These are phyloP conservation scores for Chaetomium olivaceum DNA, from an alignment of 2,329 filamentous ascomycete genomes.

Conservation along the genomic window DNA sequence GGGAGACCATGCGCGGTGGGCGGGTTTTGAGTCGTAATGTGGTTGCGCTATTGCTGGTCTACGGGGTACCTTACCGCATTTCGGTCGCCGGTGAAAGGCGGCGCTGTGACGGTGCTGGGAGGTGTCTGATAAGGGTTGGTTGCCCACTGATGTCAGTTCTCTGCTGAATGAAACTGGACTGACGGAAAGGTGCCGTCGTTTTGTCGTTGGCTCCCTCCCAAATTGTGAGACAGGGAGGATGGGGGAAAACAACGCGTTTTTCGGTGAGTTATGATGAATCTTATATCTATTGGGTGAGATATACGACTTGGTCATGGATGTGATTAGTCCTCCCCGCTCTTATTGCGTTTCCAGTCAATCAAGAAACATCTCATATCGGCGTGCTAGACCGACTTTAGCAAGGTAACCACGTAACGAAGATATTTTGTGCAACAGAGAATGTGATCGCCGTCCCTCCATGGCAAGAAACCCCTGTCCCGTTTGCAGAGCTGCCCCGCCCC, in stretches of 20 bases:
- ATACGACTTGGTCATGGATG: background rate
- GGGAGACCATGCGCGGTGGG: background rate
- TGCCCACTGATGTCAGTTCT: background rate
- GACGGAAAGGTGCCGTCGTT: background rate
- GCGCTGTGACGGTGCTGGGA: too few relatives aligned
- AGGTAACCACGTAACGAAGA: too few relatives aligned
- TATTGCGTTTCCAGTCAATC: background rate
- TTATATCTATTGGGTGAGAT: background rate
- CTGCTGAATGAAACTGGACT: background rate
- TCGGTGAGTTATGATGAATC: background rate
- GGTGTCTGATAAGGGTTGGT: background rate
- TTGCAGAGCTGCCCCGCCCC: slow-evolving; percentile 9
- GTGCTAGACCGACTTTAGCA: background rate
- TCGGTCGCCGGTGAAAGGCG: background rate
- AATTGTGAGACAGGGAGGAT: background rate
- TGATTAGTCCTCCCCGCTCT: background rate
- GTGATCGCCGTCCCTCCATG: background rate
- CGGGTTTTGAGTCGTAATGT: background rate
- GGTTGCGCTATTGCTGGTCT: background rate
- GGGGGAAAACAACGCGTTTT: background rate
- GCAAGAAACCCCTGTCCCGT: background rate
- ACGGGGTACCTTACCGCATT: background rate
- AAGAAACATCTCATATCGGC: background rate
- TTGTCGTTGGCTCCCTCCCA: background rate
- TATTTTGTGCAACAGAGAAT: background rate